Base-by-base conservation (phyloP, 2,329 filamentous ascomycete species). In the Xylariaceae sp. region DNA sequence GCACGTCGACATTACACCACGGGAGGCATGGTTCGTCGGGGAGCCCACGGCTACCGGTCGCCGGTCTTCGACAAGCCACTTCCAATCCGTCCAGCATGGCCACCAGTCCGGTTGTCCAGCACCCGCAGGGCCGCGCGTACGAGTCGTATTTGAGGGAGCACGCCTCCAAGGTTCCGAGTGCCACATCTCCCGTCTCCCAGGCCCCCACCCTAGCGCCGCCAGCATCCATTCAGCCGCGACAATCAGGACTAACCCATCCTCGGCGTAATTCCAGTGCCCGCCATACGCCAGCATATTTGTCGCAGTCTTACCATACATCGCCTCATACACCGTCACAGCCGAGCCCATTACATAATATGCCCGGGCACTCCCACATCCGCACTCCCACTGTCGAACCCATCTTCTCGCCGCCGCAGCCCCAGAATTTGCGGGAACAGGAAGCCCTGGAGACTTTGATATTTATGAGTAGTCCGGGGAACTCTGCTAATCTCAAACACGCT, bases 391-490 rank as follows among this genome's bases (percentile, higher is more conserved):
- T 74, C 17, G 80, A 83, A 56, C 78, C 82, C 6, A 82, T 86
- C 3, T 85, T 86, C 61, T 89, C 88, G 35, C 86, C 87, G 0
- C 87, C 86, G 58, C 87, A 89, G 63, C 87, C 86, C 58, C 87
- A 89, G 63, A 85, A 85, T 18, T 76, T 83, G 7, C 83, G 88
- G 55, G 90, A 94, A 69, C 88, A 92, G 68, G 90, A 93, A 67
- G 90, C 90, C 4, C 85, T 93, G 51, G 89, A 92, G 69, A 88
- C 88, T 0, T 75, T 94, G 23, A 77, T 93, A 30, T 92, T 92
- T 69, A 88, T 94, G 85, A 91, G 89, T 68, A 90, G 87, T 63
- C 88, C 88, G 0, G 87, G 87, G 13, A 89, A 90, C 72, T 88
- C 87, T 50, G 78, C 82, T 48, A 85, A 84, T 61, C 73, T 87